Conservation (phyloP, 495 filamentous ascomycete genomes). For the Letharia columbiana region DNA sequence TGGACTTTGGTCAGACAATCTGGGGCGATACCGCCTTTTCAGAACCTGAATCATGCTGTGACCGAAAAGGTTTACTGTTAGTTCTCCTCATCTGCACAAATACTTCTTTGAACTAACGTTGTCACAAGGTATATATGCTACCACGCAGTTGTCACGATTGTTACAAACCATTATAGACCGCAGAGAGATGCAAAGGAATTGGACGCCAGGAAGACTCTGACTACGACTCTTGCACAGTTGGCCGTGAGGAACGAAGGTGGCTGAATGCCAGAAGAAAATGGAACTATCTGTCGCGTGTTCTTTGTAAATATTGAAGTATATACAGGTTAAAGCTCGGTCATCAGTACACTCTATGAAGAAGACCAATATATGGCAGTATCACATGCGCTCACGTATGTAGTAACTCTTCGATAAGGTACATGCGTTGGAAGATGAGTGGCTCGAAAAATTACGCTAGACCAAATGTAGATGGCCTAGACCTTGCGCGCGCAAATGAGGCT, state of each 20-base stretch:
- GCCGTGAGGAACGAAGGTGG: neutral
- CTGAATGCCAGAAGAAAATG: neutral
- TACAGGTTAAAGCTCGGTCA: neutral
- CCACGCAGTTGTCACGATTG: constrained; percentile 21
- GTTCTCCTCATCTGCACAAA: constrained; percentile 20
- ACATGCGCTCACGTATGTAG: neutral
- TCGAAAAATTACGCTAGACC: neutral
- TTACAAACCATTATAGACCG: constrained; percentile 23
- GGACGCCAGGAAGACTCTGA: constrained; percentile 24
- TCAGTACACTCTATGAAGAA: neutral
- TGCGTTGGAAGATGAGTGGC: neutral
- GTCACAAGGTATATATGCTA: constrained; percentile 21
- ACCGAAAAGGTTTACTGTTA: constrained; percentile 34
- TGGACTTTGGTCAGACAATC: constrained; percentile 39
- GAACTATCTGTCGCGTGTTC: neutral
- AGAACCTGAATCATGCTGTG: constrained; percentile 31
- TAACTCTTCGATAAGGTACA: neutral
- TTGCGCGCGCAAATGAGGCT: constrained; percentile 2
- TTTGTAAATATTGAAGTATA: neutral
- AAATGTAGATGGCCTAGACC: neutral
- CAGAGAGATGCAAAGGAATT: constrained; percentile 18
- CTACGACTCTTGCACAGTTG: constrained; percentile 15
- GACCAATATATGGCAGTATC: neutral
- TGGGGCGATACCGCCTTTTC: constrained; percentile 45
- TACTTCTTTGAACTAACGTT: constrained; percentile 15